Percentiles rank a stretch among this genome's conserved stretches.
Conservation (phyloP, 2,329 filamentous ascomycete species). For the Thelonectria blattea region DNA sequence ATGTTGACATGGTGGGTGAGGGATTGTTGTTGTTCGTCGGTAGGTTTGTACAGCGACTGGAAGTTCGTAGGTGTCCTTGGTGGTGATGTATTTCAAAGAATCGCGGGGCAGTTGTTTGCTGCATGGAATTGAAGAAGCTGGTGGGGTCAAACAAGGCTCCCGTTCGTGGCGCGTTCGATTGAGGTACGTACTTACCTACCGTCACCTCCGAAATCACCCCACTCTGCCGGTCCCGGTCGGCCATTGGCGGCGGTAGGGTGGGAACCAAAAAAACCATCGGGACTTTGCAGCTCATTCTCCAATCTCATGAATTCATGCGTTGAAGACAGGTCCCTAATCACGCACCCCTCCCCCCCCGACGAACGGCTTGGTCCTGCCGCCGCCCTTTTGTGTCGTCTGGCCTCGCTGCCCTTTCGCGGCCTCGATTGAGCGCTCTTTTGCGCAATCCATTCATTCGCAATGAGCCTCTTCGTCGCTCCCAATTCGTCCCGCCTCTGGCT, state of each 20-base stretch:
- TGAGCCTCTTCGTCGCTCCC: slow-evolving; percentile 39
- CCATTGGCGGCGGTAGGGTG: background rate
- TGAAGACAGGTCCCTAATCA: slow-evolving; percentile 19
- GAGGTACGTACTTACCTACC: background rate
- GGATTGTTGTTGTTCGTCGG: too few species aligned
- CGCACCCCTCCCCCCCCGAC: slow-evolving; percentile 12
- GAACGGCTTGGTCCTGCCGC: slow-evolving; percentile 13
- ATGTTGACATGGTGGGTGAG: slow-evolving; percentile 61
- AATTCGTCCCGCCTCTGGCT: slow-evolving; percentile 41
- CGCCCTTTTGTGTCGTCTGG: too few species aligned
- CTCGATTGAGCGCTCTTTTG: slow-evolving; percentile 33
- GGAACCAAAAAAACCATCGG: slow-evolving; percentile 34
- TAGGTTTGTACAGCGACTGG: too few species aligned
- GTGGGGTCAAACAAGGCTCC: slow-evolving; percentile 32
- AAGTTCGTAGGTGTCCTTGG: too few species aligned
- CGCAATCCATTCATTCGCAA: slow-evolving; percentile 32
- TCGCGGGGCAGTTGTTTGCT: slow-evolving; percentile 21
- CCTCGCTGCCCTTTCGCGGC: slow-evolving; percentile 18
- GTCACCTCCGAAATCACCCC: too few species aligned
- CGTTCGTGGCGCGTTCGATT: slow-evolving; percentile 18
- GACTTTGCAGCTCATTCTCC: slow-evolving; percentile 6
- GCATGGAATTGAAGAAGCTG: slow-evolving; percentile 2
- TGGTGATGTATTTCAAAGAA: slow-evolving; percentile 4
- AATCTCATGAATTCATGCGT: slow-evolving; percentile 37
- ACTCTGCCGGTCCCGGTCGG: background rate